phyloP scores from a whole-genome alignment of 108 stramenopile species.

The Chaetoceros muelleri region DNA sequence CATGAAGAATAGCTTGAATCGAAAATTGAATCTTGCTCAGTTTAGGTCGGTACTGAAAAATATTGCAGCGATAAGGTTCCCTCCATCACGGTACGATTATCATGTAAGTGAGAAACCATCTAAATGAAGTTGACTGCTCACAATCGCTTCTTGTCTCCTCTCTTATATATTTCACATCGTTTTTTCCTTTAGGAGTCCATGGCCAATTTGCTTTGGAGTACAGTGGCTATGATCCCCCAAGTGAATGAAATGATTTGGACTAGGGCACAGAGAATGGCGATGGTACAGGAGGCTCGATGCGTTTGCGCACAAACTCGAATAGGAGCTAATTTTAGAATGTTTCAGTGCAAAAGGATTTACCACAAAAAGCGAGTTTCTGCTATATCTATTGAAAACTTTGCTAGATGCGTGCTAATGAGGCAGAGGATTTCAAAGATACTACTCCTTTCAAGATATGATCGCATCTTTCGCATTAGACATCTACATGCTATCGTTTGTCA shows the following conservation, averaged over 20 bases:
- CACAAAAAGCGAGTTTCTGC: conserved; percentile 7
- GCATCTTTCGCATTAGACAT: conserved; percentile 3
- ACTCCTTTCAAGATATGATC: conserved; percentile 12
- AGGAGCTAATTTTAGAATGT: conserved; percentile 21
- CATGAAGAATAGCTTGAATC: conserved; percentile 19
- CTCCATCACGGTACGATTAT: conserved; percentile 2
- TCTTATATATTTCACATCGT: too few relatives aligned
- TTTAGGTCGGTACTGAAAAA: conserved; percentile 27
- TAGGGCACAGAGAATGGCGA: conserved; percentile 40
- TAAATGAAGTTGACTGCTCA: background rate
- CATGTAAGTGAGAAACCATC: background rate
- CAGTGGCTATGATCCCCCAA: conserved; percentile 31
- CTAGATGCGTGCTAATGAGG: conserved; percentile 13
- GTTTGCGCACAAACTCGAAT: conserved; percentile 35
- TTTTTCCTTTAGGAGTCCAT: background rate
- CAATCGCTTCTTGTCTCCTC: background rate
- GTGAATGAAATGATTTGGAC: conserved; percentile 40
- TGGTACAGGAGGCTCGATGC: conserved; percentile 19
- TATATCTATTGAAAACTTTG: conserved; percentile 11
- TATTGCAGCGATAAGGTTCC: conserved; percentile 26
- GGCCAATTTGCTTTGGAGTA: conserved; percentile 19
- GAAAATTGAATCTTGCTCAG: conserved; percentile 19
- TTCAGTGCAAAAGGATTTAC: conserved; percentile 7
- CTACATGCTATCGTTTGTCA: conserved; percentile 16
- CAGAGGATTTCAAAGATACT: conserved; percentile 9